These are phyloP conservation scores for Falciphora oryzae DNA, from an alignment of 2,329 filamentous ascomycete species.

Conservation along the genomic window DNA sequence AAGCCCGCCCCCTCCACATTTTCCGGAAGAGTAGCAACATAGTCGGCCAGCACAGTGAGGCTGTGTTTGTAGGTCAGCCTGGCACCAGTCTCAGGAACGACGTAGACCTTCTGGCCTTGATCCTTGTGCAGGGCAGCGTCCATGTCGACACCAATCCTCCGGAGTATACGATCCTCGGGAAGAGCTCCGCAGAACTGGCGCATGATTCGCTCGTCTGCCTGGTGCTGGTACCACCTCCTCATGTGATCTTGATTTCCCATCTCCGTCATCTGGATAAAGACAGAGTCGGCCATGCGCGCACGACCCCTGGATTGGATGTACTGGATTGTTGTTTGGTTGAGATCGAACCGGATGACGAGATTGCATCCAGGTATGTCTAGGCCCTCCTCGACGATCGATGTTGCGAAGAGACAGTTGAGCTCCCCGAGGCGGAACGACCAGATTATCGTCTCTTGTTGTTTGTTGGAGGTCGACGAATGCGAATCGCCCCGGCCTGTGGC, in stretches of 20 bases:
- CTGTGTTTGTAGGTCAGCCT: slow-evolving; percentile 74
- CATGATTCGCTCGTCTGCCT: slow-evolving; percentile 57
- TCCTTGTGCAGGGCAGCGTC: slow-evolving; percentile 50
- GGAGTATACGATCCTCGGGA: slow-evolving; percentile 66
- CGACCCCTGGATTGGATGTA: slow-evolving; percentile 91
- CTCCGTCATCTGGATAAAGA: slow-evolving; percentile 82
- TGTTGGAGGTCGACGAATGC: slow-evolving; percentile 20
- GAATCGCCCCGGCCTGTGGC: slow-evolving; percentile 14
- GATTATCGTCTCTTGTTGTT: slow-evolving; percentile 69
- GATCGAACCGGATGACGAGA: slow-evolving; percentile 69
- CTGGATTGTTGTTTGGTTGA: slow-evolving; percentile 85
- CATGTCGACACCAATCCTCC: slow-evolving; percentile 48
- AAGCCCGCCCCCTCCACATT: slow-evolving; percentile 26
- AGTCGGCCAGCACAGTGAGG: slow-evolving; percentile 65
- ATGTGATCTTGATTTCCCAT: slow-evolving; percentile 56
- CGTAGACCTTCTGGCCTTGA: slow-evolving; percentile 45
- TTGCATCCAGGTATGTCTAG: slow-evolving; percentile 65
- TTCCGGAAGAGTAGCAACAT: slow-evolving; percentile 61
- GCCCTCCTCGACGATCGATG: slow-evolving; percentile 62
- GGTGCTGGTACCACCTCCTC: slow-evolving; percentile 52
- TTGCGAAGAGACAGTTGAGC: slow-evolving; percentile 60
- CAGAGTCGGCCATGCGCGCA: slow-evolving; percentile 70
- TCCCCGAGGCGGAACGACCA: slow-evolving; percentile 55
- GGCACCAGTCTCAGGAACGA: slow-evolving; percentile 62
- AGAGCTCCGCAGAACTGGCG: slow-evolving; percentile 70